Evolutionary conservation across 192 early-diverging fungal species (phyloP), one percentile per base, ranked within the genome.

Genomic region (Chytriomyces confervae): DNA sequence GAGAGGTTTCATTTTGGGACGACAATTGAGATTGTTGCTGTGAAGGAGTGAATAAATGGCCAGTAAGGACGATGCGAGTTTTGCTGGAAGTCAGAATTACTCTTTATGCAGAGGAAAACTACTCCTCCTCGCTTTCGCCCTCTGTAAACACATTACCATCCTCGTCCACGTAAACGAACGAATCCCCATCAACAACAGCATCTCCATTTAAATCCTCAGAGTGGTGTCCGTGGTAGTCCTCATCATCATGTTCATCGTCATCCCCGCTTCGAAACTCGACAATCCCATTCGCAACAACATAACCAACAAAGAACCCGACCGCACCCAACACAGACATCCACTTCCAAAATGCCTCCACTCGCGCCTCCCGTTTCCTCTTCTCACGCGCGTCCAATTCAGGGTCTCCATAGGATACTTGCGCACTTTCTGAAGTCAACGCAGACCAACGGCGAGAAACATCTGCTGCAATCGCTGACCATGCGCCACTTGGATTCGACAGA

Each of bases 1-100:
- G 77, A 79, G 61, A 46, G 86, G 60, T 92, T 82, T 77, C 91
- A 93, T 77, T 84, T 92, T 36, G 92, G 92, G 6, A 93, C 92
- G 7, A 93, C 92, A 7, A 86, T 82, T 68, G 85, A 83, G 61
- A 84, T 93, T 6, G 79, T 91, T 10, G 83, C 83, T 48, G 18
- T 27, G 11, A 69, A 69, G 47, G 66, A 2, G 16, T 60, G 16
- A 60, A 60, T 13, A 20, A 60, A 60, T 5, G 2, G 5, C 20
- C 53, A 60, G 29, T 36, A 2, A 36, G 29, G 29, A 36, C 2
- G 29, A 36, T 36, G 2, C 29, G 2, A 1, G 29, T 36, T 0
- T 36, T 0, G 29, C 29, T 36, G 29, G 29, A 2, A 1, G 29
- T 0, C 29, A 36, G 29, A 36, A 36, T 36, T 36, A 36, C 2